These are phyloP conservation scores for Urtica urens DNA, from an alignment of 306 rosid species.

Conservation along the genomic window DNA sequence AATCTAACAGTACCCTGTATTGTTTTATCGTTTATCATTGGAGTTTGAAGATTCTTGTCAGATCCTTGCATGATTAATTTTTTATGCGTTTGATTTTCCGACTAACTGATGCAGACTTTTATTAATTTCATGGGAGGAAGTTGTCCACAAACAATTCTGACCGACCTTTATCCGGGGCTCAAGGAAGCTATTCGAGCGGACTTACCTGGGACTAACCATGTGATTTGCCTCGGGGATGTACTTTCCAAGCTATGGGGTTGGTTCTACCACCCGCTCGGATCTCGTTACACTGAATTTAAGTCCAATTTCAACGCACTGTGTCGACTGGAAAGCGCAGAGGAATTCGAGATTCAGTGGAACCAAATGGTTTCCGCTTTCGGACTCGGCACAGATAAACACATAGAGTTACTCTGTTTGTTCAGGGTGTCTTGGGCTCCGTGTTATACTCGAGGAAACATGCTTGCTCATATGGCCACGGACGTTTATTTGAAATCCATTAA, in stretches of 20 bases:
- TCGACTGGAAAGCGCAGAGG: slow-evolving; percentile 64
- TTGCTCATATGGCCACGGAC: slow-evolving; percentile 61
- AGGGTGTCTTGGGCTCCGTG: slow-evolving; percentile 68
- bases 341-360: slow-evolving; percentile 77
- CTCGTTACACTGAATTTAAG: slow-evolving; percentile 73
- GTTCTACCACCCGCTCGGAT: slow-evolving; percentile 64
- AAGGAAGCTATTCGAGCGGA: slow-evolving; percentile 59
- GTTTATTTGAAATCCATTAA: slow-evolving; percentile 53
- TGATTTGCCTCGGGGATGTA: slow-evolving; percentile 51
- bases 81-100: too few species aligned
- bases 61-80: too few species aligned
- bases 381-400: slow-evolving; percentile 61
- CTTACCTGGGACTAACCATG: slow-evolving; percentile 63
- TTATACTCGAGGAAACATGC: slow-evolving; percentile 58
- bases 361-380: slow-evolving; percentile 63
- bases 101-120: slow-evolving; percentile 67
- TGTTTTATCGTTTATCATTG: too few species aligned
- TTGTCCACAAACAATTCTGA: slow-evolving; percentile 73
- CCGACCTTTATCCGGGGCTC: slow-evolving; percentile 74
- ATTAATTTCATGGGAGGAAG: slow-evolving; percentile 81
- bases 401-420: slow-evolving; percentile 41
- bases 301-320: slow-evolving; percentile 58
- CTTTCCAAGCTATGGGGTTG: slow-evolving; percentile 59
- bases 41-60: too few species aligned
- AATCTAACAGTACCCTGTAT: too few species aligned